Conservation (phyloP, 371 early-diverging fungal genomes). For the Coemansia sp. region DNA sequence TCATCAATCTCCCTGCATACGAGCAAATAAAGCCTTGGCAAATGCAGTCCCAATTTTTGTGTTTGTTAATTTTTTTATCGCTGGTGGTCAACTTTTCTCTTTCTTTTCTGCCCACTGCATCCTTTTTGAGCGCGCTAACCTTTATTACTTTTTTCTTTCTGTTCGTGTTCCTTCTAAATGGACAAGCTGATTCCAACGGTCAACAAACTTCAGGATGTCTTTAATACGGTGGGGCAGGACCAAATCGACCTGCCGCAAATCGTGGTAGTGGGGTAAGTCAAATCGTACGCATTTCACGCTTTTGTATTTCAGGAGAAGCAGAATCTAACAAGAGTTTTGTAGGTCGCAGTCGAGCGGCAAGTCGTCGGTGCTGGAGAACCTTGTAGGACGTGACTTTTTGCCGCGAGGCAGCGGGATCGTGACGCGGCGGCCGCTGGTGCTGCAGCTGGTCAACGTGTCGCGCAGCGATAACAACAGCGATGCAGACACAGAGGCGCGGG, state of each 20-base stretch:
- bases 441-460: slow-evolving; percentile 78
- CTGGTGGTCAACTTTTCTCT: neutral
- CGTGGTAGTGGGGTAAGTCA: slow-evolving; percentile 71
- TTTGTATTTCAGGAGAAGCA: neutral
- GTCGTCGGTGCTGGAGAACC: slow-evolving; percentile 87
- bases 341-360: slow-evolving; percentile 90
- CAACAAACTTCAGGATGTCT: slow-evolving; percentile 93
- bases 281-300: neutral
- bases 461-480: slow-evolving; percentile 30
- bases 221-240: slow-evolving; percentile 77
- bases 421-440: slow-evolving; percentile 88
- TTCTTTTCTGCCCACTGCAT: neutral
- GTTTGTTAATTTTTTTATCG: no score
- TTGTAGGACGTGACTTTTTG: slow-evolving; percentile 88
- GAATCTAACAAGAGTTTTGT: slow-evolving; percentile 3
- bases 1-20: no score
- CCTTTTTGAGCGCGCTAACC: neutral
- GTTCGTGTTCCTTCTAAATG: slow-evolving; percentile 54
- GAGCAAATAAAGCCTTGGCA: no score
- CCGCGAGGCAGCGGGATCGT: slow-evolving; percentile 93
- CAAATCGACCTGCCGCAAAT: slow-evolving; percentile 89
- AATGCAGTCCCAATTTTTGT: no score
- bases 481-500: slow-evolving; percentile 52
- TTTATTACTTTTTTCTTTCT: slow-evolving; percentile 1
- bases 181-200: slow-evolving; percentile 81